Base-by-base conservation (phyloP, 169 alveolate species). In the Babesia caballi region DNA sequence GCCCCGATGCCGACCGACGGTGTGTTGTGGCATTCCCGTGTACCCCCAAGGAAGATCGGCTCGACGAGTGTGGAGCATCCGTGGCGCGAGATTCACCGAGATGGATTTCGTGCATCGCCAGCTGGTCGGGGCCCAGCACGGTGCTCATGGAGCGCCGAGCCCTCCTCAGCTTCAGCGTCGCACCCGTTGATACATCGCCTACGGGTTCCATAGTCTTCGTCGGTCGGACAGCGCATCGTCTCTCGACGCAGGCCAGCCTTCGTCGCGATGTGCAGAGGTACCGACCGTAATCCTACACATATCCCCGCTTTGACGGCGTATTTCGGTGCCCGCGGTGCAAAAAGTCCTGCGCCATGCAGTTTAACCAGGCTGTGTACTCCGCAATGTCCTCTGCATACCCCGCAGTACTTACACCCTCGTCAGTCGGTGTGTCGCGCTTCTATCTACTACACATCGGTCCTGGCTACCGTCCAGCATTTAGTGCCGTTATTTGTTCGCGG, bases 91-190 rank as follows among this genome's bases (percentile, higher is more conserved):
- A n/a, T n/a, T n/a, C n/a, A n/a, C n/a, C n/a, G n/a, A n/a, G n/a
- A n/a, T n/a, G n/a, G n/a, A n/a, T n/a, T n/a, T n/a, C 66, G 49
- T 32, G 11, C 15, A 56, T 23, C 28, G 49, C 0, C 6, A 4
- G 11, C 25, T 41, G n/a, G 21, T 21, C 40, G 15, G n/a, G 35
- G 33, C 69, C 54, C 2, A 59, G 40, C 54, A 41, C 33, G 14
- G n/a, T 59, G 54, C 69, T 59, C 54, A 38, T 9, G 21, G 69
- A 59, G 44, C 69, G 69, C 25, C 21, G 36, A 9, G 40, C 54
- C 41, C 23, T 36, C 44, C n/a, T 40, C 3, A 21, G 9, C 40
- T 23, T 54, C 52, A 32, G 32, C 15, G 25, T 46, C 27, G 38
- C 6, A 36, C 0, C 44, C 30, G n/a, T 35, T 4, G 4, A 4